Conservation (phyloP, 2,329 filamentous ascomycete genomes). For the Diaporthe longicolla region DNA sequence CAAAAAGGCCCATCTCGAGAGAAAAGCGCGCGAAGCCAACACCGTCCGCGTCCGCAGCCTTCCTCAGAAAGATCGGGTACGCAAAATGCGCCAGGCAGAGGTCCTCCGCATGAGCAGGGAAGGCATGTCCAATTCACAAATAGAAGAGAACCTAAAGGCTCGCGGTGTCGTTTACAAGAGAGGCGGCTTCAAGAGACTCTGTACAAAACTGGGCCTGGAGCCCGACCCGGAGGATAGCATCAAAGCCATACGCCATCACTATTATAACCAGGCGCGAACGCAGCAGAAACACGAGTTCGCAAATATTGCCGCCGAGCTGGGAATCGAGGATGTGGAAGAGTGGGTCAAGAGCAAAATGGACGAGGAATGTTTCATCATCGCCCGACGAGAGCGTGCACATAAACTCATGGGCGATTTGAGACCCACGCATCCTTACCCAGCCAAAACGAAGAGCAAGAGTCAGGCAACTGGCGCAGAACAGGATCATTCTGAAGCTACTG, state of each 20-base stretch:
- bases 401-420: slow-evolving; percentile 37
- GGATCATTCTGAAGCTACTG: not conserved
- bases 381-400: slow-evolving; percentile 28
- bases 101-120: slow-evolving; percentile 39
- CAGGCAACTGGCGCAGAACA: not conserved
- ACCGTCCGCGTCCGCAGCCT: slow-evolving; percentile 20
- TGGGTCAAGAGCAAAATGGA: slow-evolving; percentile 40
- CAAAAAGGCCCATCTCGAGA: slow-evolving; percentile 36
- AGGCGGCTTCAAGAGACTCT: slow-evolving; percentile 34
- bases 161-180: slow-evolving; percentile 31
- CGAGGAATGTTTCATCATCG: slow-evolving; percentile 30
- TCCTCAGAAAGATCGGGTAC: slow-evolving; percentile 27
- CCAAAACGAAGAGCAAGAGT: not conserved
- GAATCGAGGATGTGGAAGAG: slow-evolving; percentile 20
- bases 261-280: slow-evolving; percentile 16
- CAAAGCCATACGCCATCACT: slow-evolving; percentile 18
- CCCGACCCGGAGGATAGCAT: slow-evolving; percentile 27
- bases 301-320: slow-evolving; percentile 38
- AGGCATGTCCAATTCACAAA: slow-evolving; percentile 28
- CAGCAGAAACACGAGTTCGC: slow-evolving; percentile 36
- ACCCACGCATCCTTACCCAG: slow-evolving; percentile 4
- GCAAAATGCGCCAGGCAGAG: slow-evolving; percentile 39
- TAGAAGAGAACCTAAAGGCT: slow-evolving; percentile 35
- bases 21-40: slow-evolving; percentile 29
- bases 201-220: slow-evolving; percentile 33